Conservation (phyloP, 2,329 filamentous ascomycete genomes). For the Boeremia exigua region DNA sequence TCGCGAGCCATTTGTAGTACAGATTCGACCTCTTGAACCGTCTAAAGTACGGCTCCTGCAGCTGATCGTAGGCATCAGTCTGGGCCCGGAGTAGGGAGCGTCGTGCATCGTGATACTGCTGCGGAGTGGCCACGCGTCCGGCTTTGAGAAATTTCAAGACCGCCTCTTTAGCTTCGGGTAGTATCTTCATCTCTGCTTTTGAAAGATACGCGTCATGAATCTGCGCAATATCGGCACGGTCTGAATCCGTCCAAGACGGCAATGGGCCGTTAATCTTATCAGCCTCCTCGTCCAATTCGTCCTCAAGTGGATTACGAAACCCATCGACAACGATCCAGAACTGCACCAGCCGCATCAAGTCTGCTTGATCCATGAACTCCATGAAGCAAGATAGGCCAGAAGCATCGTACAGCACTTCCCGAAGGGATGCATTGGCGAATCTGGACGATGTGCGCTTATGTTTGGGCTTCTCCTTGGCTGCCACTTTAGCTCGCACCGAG, state of each 20-base stretch:
- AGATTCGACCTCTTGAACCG: slow-evolving; percentile 91
- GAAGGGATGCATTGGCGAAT: slow-evolving; percentile 76
- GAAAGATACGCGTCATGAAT: slow-evolving; percentile 90
- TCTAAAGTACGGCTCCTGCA: slow-evolving; percentile 80
- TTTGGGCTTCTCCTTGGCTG: slow-evolving; percentile 48
- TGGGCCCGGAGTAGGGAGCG: slow-evolving; percentile 83
- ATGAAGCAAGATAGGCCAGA: slow-evolving; percentile 97
- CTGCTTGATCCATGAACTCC: slow-evolving; percentile 97
- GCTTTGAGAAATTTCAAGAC: slow-evolving; percentile 81
- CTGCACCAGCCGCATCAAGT: slow-evolving; percentile 86
- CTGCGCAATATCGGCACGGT: slow-evolving; percentile 85
- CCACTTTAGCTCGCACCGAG: slow-evolving; percentile 50
- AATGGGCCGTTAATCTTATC: slow-evolving; percentile 58
- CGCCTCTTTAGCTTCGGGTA: slow-evolving; percentile 69
- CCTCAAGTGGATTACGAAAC: slow-evolving; percentile 90
- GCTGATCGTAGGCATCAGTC: slow-evolving; percentile 80
- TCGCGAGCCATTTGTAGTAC: slow-evolving; percentile 94
- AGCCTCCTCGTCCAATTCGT: slow-evolving; percentile 71
- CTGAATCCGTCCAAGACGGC: slow-evolving; percentile 78
- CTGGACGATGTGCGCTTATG: slow-evolving; percentile 61
- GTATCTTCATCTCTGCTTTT: slow-evolving; percentile 79
- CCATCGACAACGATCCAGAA: slow-evolving; percentile 99
- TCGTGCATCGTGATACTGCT: slow-evolving; percentile 83
- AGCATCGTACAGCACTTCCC: slow-evolving; percentile 87
- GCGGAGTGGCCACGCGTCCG: slow-evolving; percentile 75